phyloP scores from a whole-genome alignment of 208 protist species.

The Leishmania lainsoni region DNA sequence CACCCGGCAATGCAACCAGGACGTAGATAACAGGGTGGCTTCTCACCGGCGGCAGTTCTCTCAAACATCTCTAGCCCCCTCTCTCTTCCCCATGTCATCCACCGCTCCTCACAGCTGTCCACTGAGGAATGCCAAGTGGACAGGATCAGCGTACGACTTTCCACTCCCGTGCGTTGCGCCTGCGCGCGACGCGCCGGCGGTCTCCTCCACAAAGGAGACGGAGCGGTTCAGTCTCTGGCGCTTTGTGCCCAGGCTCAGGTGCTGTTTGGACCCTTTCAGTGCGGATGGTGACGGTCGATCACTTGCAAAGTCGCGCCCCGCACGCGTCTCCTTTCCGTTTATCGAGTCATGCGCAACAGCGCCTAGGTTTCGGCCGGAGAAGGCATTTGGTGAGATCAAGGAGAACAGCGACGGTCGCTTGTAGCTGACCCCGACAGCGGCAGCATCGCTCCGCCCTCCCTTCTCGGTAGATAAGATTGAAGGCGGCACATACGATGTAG shows the following conservation, averaged over 20 bases:
- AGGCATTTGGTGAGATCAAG: conserved; percentile 23
- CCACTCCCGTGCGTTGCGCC: no score
- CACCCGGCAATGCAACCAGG: not conserved
- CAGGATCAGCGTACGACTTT: conserved; percentile 2
- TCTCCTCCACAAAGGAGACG: conserved; percentile 23
- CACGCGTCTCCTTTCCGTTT: not conserved
- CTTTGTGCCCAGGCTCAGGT: conserved; percentile 7
- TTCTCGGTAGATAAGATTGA: not conserved
- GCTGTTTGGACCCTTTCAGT: conserved; percentile 5
- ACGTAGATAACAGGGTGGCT: not conserved
- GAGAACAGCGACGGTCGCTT: conserved; percentile 23
- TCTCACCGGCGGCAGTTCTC: not conserved
- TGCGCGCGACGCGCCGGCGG: not conserved
- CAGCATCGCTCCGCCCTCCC: not conserved
- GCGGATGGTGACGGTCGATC: conserved; percentile 1
- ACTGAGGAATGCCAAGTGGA: conserved; percentile 8
- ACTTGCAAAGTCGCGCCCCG: not conserved
- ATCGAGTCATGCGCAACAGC: not conserved
- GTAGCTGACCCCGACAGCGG: not conserved
- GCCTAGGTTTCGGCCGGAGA: conserved; percentile 13
- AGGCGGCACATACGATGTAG: not conserved
- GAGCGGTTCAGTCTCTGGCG: conserved; percentile 10
- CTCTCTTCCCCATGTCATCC: not conserved
- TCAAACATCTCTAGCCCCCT: not conserved
- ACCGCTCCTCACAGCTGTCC: conserved; percentile 1